Base-by-base conservation (phyloP, 106 monocot genomes). In the Dactylorhiza incarnata region DNA sequence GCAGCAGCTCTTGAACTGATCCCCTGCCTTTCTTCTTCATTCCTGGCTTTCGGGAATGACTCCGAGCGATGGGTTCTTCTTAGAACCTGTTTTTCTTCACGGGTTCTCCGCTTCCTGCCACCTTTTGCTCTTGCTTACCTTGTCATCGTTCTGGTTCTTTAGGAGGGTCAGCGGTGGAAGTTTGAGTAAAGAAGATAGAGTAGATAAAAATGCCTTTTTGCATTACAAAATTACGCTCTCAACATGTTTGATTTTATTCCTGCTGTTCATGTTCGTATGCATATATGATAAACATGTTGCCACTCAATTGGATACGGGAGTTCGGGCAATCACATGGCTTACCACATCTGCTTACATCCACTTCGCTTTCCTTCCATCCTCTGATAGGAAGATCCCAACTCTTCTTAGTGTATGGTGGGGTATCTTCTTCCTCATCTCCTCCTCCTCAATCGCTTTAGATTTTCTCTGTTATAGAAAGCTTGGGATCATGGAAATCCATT, bases 391-490 rank as follows among this genome's bases (percentile, higher is more conserved):
- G 48, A 87, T 89, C 71, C 91, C 97, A 2, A 43, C 52, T 5
- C 58, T 87, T 62, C 77, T 97, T 51, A 81, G 84, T 78, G 44
- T 82, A 25, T 93, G 97, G 97, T 94, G 93, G 87, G 77, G 72
- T 71, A 7, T 94, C 17, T 94, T 78, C 84, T 72, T 86, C n/a
- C 26, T 86, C 2, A 9, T 91, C 15, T 86, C 85, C 22, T 74
- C 49, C 65, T 81, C 74, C 65, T 79, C 77, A 74, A 76, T 94
- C 16, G 77, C 70, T 26, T 24, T 83, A 3, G 82, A 89, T 65
- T 55, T 86, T 43, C 14, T 81, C 71, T 81, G 62, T 68, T 79
- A 75, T 62, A 65, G 75, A 17, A 75, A 74, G 11, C 15, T 73
- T 48, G 82, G 62, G 22, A 26, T 50, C 45, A 73, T 81, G 48